Base-by-base conservation (phyloP, 306 rosid genomes). In the Medicago ruthenica region DNA sequence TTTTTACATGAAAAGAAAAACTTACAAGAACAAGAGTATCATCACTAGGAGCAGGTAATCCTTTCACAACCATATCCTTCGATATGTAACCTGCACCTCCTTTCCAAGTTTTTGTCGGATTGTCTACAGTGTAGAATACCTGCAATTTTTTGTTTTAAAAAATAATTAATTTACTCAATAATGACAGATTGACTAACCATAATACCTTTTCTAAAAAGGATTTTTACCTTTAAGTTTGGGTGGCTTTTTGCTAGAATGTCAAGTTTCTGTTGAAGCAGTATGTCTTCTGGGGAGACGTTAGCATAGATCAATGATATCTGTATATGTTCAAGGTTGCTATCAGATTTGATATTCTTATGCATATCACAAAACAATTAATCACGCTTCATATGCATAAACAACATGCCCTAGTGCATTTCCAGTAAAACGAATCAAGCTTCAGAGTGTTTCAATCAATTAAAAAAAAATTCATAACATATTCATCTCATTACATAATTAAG, bases 281-380 rank as follows among this genome's bases (percentile, higher is more conserved):
- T 96, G 83, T 96, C 99, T 83, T 92, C 98, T 8, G 97, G 96
- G 75, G 98, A 88, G 76, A 92, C 85, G 70, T 96, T 96, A 31
- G 82, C 97, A 85, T 88, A 96, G 74, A 96, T 84, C 78, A 96
- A 88, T 13, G 98, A 89, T 60, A 96, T 86, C 99, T 96, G 89
- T 37, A 65, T 36, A 48, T 40, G 75, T 57, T 71, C 47, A 84
- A 80, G 80, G 81, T 9, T 54, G 83, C 24, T 60, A 77, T 86
- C 65, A 83, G 77, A 37, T 20, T n/a, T 24, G 78, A 73, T 68
- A 70, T 71, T 77, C 71, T 74, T 64, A 16, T 34, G 61, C 41
- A 37, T 61, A 67, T n/a, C 40, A 40, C 17, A 5, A 44, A 66
- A 48, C 17, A 61, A 40, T 4, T 57, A 3, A 62, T 9, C 51